Evolutionary conservation across 2,329 filamentous ascomycete genomes (phyloP).

Genomic region (Pseudocercospora musae): DNA sequence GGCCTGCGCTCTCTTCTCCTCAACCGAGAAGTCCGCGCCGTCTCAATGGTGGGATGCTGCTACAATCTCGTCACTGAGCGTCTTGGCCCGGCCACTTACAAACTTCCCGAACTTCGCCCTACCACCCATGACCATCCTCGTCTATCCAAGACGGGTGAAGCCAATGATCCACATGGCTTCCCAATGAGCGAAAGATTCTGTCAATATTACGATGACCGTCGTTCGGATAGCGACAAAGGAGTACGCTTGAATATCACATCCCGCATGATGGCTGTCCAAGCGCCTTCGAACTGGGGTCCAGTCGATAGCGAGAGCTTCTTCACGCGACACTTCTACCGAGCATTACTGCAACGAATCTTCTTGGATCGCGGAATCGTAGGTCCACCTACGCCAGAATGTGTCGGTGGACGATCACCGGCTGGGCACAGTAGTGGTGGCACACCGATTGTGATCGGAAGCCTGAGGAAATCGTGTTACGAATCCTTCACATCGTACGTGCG

Average conservation of each 20-base stretch:
- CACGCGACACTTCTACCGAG: conserved; percentile 86
- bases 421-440: conserved; percentile 48
- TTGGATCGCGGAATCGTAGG: conserved; percentile 76
- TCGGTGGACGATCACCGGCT: conserved; percentile 33
- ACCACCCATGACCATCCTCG: conserved; percentile 54
- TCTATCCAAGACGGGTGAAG: conserved; percentile 63
- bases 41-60: conserved; percentile 95
- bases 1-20: conserved; percentile 80
- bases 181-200: conserved; percentile 76
- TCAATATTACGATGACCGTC: conserved; percentile 41
- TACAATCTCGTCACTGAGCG: conserved; percentile 95
- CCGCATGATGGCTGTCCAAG: conserved; percentile 97
- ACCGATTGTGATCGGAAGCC: conserved; percentile 80
- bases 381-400: conserved; percentile 42
- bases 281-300: conserved; percentile 84
- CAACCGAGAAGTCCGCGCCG: conserved; percentile 80
- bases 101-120: conserved; percentile 73
- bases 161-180: conserved; percentile 86
- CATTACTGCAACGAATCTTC: conserved; percentile 87
- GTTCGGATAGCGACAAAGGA: conserved; percentile 47
- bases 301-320: conserved; percentile 85
- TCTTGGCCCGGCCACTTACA: conserved; percentile 81
- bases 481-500: conserved; percentile 75
- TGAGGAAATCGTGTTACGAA: conserved; percentile 74
- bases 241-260: conserved; percentile 92